These are phyloP conservation scores for Babesia gibsoni DNA, from an alignment of 169 alveolate species.

Conservation along the genomic window DNA sequence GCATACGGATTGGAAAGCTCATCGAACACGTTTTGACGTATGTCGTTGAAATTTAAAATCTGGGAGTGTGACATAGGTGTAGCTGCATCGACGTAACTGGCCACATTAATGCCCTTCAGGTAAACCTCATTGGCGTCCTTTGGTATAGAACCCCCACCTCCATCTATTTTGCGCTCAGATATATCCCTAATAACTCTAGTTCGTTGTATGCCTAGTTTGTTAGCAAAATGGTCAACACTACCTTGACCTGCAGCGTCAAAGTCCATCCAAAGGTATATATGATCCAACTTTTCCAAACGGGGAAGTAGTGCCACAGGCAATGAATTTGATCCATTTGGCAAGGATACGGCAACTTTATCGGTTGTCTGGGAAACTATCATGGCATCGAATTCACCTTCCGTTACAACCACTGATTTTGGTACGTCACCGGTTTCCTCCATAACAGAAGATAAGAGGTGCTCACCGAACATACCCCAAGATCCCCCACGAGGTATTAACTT, in stretches of 20 bases:
- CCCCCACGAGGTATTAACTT: constrained; percentile 87
- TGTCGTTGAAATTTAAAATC: constrained; percentile 82
- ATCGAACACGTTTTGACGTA: constrained; percentile 76
- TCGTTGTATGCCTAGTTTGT: constrained; percentile 88
- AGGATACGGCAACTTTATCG: constrained; percentile 86
- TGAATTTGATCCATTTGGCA: constrained; percentile 92
- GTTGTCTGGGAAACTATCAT: constrained; percentile 91
- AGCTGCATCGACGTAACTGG: constrained; percentile 68
- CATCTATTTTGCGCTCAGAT: constrained; percentile 23
- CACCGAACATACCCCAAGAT: constrained; percentile 90
- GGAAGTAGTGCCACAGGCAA: constrained; percentile 88
- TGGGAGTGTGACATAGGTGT: constrained; percentile 83
- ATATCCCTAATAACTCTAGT: constrained; percentile 80
- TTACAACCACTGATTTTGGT: constrained; percentile 78
- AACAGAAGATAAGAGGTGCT: constrained; percentile 70
- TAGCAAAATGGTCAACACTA: constrained; percentile 87
- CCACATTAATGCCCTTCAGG: constrained; percentile 61
- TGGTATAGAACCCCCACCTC: background rate
- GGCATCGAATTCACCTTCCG: constrained; percentile 98
- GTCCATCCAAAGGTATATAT: constrained; percentile 92
- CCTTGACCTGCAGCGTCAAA: constrained; percentile 91
- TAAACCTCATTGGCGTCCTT: constrained; percentile 95
- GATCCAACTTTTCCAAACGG: constrained; percentile 83
- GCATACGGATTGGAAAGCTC: constrained; percentile 76
- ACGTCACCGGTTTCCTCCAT: constrained; percentile 22